A percentile compares a stretch with the other conserved stretches of the same genome.
Evolutionary conservation across 768 basidiomycete species (phyloP).

Genomic region (Macrolepiota albuminosa): DNA sequence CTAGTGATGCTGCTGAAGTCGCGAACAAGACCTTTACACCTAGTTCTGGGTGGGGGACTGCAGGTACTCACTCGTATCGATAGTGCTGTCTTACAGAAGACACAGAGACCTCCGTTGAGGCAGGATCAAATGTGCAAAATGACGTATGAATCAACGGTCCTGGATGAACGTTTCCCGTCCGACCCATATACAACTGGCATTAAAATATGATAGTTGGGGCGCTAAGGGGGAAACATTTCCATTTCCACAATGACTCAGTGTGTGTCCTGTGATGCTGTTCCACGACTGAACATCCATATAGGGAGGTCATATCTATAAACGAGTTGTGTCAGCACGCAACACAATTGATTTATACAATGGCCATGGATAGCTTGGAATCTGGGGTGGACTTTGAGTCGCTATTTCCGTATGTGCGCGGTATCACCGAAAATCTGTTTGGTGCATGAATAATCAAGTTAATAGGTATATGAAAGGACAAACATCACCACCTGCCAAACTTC

Average conservation of each 20-base stretch:
- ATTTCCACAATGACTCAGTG: conserved; percentile 2
- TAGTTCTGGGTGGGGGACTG: conserved; percentile 11
- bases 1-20: conserved; percentile 2
- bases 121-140: conserved; percentile 11
- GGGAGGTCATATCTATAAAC: conserved; percentile 13
- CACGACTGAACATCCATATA: conserved; percentile 12
- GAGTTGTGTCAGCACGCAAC: conserved; percentile 13
- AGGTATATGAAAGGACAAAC: conserved; percentile 12
- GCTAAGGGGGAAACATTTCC: background rate
- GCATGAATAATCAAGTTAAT: too few relatives aligned
- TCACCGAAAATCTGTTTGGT: background rate
- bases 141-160: conserved; percentile 10
- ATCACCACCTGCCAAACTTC: conserved; percentile 5
- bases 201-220: conserved; percentile 9
- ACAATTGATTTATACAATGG: conserved; percentile 13
- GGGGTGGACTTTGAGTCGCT: conserved; percentile 15
- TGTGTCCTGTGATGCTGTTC: background rate
- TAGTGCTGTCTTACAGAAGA: conserved; percentile 2
- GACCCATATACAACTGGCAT: conserved; percentile 3
- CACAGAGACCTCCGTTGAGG: conserved; percentile 1
- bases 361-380: conserved; percentile 13
- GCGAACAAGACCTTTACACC: conserved; percentile 6
- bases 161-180: background rate
- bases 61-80: background rate
- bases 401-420: background rate